A percentile compares a stretch with the other conserved stretches of the same genome.
These are phyloP conservation scores for Hirsutella rhossiliensis DNA, from an alignment of 2,329 filamentous ascomycete genomes.

Conservation along the genomic window DNA sequence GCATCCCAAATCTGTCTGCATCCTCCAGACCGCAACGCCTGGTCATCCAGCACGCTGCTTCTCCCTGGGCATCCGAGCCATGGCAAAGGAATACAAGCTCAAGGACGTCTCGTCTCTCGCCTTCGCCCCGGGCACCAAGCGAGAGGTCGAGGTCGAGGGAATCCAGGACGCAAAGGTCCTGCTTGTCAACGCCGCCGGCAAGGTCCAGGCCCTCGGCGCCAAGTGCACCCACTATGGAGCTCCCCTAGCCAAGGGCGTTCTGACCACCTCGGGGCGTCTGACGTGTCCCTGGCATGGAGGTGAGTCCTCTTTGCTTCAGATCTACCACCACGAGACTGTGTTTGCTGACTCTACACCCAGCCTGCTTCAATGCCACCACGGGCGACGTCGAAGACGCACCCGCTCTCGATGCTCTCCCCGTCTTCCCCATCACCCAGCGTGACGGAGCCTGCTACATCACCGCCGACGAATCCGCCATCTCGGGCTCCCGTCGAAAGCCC, in stretches of 20 bases:
- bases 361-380: conserved; percentile 81
- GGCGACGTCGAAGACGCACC: conserved; percentile 95
- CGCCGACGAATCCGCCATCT: conserved; percentile 68
- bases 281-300: conserved; percentile 97
- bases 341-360: conserved; percentile 28
- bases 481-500: conserved; percentile 59
- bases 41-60: conserved; percentile 5
- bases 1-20: background rate
- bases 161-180: conserved; percentile 78
- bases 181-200: conserved; percentile 64
- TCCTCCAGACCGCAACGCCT: background rate
- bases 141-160: conserved; percentile 83
- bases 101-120: conserved; percentile 66
- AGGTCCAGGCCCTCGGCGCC: conserved; percentile 66
- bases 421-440: conserved; percentile 70
- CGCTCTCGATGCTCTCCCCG: conserved; percentile 72
- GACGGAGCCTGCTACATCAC: conserved; percentile 77
- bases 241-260: conserved; percentile 72
- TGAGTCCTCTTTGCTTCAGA: conserved; percentile 26
- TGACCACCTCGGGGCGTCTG: conserved; percentile 69
- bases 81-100: conserved; percentile 53
- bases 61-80: conserved; percentile 21
- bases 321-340: background rate
- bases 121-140: conserved; percentile 70
- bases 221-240: conserved; percentile 92